Percentiles rank a stretch among this genome's conserved stretches.
phyloP scores from a whole-genome alignment of 345 rosid genomes.

The Rubroshorea leprosula region DNA sequence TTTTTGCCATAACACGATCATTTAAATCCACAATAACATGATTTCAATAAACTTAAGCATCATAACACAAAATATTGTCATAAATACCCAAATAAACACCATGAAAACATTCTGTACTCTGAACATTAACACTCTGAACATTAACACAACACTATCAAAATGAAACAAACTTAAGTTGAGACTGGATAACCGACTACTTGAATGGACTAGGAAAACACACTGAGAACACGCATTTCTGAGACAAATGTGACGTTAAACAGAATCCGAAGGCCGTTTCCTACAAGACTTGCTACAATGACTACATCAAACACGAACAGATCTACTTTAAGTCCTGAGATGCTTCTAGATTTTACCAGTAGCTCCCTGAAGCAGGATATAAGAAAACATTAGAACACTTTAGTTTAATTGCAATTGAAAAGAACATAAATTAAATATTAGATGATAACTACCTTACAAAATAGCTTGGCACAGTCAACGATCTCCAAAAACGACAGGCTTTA shows the following conservation, averaged over 20 bases:
- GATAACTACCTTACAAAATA: constrained; percentile 27
- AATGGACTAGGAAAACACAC: constrained; percentile 3
- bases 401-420: background rate
- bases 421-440: background rate
- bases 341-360: constrained; percentile 4
- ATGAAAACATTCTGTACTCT: background rate
- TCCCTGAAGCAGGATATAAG: constrained; percentile 17
- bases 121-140: background rate
- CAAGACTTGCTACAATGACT: constrained; percentile 14
- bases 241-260: background rate
- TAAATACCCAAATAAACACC: background rate
- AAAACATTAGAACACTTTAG: constrained; percentile 3
- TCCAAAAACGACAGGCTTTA: constrained; percentile 17
- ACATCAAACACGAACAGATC: constrained; percentile 14
- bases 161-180: background rate
- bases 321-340: constrained; percentile 10
- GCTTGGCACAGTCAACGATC: constrained; percentile 23
- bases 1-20: background rate
- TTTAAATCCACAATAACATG: background rate
- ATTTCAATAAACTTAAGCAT: background rate
- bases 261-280: background rate
- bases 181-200: constrained; percentile 4
- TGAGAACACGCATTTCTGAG: background rate
- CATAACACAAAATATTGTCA: background rate
- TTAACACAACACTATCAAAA: background rate